Evolutionary conservation across 106 monocot species (phyloP), one percentile per base, ranked within the genome.

Genomic region (Acanthochlamys bracteata): DNA sequence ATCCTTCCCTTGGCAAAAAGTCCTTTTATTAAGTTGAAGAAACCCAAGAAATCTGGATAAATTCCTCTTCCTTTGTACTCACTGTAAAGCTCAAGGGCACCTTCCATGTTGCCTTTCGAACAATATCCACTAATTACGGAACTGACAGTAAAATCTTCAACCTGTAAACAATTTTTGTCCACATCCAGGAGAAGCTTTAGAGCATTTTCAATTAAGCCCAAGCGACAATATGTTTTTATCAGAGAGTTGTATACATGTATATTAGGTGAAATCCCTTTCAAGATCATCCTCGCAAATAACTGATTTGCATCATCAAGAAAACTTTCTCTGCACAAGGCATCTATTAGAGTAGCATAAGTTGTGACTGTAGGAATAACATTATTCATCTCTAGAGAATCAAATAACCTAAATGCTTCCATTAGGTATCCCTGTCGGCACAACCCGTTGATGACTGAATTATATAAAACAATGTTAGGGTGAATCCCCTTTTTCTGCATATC

Each of bases 391-490:
- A 98, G 66, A 25, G 84, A 78, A 77, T 98, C 79, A 60, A 98
- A 92, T 25, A 98, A 16, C 72, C 85, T 83, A 62, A 98, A 85
- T 60, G 96, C 96, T 68, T 88, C 85, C 69, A 74, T 26, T 0
- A 98, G 71, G 66, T 85, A 88, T 46, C 96, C 96, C 45, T 92
- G 84, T 6, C 49, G 71, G 57, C 96, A 88, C 45, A 98, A 74
- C 55, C 85, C 80, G 79, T 85, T 79, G 53, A 92, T 84, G 51
- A 98, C 65, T 7, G 88, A 88, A 75, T 98, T 98, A 58, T 85
- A 88, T 20, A 75, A 77, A 41, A 80, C 57, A 77, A 85, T 80
- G 55, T 92, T 88, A 42, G 80, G 78, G 52, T 65, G n/a, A 20
- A 78, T 58, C 24, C 88, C 85, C 59, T 53, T 74, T n/a, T 64